Conservation (phyloP, 768 basidiomycete species). For the Kwoniella dendrophila region DNA sequence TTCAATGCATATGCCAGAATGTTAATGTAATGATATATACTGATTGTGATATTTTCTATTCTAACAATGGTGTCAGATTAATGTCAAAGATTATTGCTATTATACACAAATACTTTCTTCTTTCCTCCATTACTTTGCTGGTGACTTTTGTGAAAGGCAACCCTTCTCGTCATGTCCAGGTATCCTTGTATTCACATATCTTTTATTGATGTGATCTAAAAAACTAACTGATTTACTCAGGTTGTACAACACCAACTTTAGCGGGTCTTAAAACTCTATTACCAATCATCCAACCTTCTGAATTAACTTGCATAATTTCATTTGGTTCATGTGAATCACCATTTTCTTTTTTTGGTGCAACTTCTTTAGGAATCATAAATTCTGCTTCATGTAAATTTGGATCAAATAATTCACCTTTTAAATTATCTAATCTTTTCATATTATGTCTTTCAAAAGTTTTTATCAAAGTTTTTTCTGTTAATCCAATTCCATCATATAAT, state of each 20-base stretch:
- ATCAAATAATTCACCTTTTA: constrained; percentile 82
- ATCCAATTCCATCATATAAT: constrained; percentile 81
- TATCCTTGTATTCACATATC: too few species aligned
- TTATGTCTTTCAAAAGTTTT: constrained; percentile 90
- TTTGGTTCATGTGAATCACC: constrained; percentile 62
- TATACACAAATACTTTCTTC: too few species aligned
- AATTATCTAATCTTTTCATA: constrained; percentile 87
- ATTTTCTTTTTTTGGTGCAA: constrained; percentile 73
- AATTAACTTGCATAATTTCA: constrained; percentile 85
- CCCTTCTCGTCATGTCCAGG: too few species aligned
- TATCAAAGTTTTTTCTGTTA: constrained; percentile 86
- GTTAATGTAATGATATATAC: too few species aligned
- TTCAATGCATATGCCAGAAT: too few species aligned
- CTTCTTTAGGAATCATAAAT: constrained; percentile 73
- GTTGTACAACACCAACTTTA: constrained; percentile 90
- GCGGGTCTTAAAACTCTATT: constrained; percentile 89
- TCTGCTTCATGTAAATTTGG: constrained; percentile 94
- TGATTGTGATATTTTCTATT: too few species aligned
- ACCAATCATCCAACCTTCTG: constrained; percentile 91
- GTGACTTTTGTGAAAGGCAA: too few species aligned
- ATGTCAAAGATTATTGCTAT: too few species aligned
- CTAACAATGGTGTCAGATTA: too few species aligned
- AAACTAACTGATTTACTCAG: constrained; percentile 43
- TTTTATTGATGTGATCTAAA: too few species aligned
- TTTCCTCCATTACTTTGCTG: too few species aligned